phyloP scores from a whole-genome alignment of 345 rosid species.

The Euphorbia tirucalli region DNA sequence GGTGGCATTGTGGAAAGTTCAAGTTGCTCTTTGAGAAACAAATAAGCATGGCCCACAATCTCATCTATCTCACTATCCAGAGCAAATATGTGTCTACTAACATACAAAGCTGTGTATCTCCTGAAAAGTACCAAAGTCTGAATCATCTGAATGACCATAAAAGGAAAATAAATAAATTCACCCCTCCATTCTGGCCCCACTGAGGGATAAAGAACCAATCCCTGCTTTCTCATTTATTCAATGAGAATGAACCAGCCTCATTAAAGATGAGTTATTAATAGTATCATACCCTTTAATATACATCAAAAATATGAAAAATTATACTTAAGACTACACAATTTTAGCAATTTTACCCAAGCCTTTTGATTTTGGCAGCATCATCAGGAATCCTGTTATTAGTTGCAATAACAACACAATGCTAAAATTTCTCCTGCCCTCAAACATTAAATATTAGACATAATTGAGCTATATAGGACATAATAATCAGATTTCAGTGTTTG shows the following conservation, averaged over 20 bases:
- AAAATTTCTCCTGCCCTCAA: background rate
- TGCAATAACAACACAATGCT: background rate
- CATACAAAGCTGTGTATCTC: constrained; percentile 68
- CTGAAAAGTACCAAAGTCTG: constrained; percentile 45
- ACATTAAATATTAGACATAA: background rate
- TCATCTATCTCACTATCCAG: constrained; percentile 61
- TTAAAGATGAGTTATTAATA: background rate
- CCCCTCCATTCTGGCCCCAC: background rate
- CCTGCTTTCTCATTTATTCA: background rate
- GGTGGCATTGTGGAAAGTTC: constrained; percentile 50
- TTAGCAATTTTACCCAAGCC: background rate
- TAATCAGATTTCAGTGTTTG: background rate
- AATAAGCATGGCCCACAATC: constrained; percentile 77
- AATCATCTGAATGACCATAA: background rate
- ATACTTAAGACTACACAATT: no score
- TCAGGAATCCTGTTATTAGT: background rate
- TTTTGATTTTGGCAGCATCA: background rate
- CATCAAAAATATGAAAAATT: no score
- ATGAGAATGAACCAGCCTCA: background rate
- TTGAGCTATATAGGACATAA: background rate
- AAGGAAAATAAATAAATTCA: background rate
- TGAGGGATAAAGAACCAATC: background rate
- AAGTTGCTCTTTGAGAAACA: constrained; percentile 88
- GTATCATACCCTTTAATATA: background rate
- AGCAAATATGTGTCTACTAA: constrained; percentile 55